Evolutionary conservation across 805 yeast genomes (phyloP).

Genomic region (Lachancea meyersii): DNA sequence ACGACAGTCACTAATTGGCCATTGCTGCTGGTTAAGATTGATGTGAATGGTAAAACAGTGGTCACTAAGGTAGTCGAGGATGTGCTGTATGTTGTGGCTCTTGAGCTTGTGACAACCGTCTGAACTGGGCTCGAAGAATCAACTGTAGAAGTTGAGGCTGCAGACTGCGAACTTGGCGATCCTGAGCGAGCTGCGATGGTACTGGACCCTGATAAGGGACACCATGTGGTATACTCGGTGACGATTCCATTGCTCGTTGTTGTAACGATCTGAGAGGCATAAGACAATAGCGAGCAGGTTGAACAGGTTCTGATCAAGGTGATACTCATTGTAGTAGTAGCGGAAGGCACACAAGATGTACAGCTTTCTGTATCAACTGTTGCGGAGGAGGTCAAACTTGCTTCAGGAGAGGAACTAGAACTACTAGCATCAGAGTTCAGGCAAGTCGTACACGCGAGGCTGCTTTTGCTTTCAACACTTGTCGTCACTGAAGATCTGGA

Average conservation of each 20-base stretch:
- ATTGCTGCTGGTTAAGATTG: slow-evolving; percentile 6
- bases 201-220: slow-evolving; percentile 12
- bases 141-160: slow-evolving; percentile 6
- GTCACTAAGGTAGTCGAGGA: slow-evolving; percentile 11
- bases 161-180: not conserved
- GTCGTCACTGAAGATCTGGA: not conserved
- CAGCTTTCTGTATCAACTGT: not conserved
- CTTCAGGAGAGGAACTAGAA: not conserved
- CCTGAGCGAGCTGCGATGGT: slow-evolving; percentile 17
- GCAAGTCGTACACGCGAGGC: not conserved
- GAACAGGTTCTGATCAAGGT: not conserved
- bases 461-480: not conserved
- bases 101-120: slow-evolving; percentile 15
- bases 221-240: slow-evolving; percentile 24
- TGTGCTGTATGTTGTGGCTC: slow-evolving; percentile 7
- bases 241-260: slow-evolving; percentile 21
- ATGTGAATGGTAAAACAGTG: slow-evolving; percentile 11
- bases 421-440: no score
- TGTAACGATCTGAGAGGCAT: slow-evolving; percentile 13
- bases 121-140: no score
- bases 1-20: slow-evolving; percentile 12
- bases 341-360: not conserved
- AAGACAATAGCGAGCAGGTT: slow-evolving; percentile 9
- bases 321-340: not conserved
- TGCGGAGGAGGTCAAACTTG: not conserved